Evolutionary conservation across 2,329 filamentous ascomycete genomes (phyloP).

Genomic region (Chaetomium olivaceum): DNA sequence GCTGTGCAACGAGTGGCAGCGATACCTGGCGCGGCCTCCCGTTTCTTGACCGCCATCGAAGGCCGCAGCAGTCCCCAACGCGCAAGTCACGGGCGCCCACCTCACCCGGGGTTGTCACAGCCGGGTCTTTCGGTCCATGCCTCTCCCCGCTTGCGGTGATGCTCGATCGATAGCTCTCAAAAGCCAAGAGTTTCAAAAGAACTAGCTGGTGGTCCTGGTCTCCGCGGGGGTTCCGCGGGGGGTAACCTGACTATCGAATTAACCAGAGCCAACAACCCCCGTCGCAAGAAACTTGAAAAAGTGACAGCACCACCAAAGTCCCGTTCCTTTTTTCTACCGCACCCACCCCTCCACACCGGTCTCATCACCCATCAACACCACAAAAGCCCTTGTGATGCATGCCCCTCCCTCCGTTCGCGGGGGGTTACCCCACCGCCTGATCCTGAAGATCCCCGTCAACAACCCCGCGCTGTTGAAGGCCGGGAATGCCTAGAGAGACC

Average conservation of each 20-base stretch:
- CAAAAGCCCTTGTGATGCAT: not conserved
- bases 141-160: not conserved
- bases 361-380: not conserved
- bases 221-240: not conserved
- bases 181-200: not conserved
- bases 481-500: not conserved
- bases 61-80: not conserved
- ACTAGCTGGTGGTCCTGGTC: not conserved
- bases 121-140: not conserved
- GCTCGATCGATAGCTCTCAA: not conserved
- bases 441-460: not conserved
- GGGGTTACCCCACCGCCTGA: not conserved
- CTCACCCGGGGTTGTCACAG: not conserved
- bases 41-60: slow-evolving; percentile 6
- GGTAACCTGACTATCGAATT: not conserved
- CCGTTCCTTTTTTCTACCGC: not conserved
- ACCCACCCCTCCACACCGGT: not conserved
- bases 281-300: not conserved
- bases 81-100: not conserved
- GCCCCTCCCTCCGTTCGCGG: not conserved
- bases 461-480: not conserved
- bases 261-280: not conserved
- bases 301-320: slow-evolving; percentile 2
- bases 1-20: not conserved
- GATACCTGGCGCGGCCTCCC: not conserved